Conservation (phyloP, 2,329 filamentous ascomycete species). For the Fusarium equiseti region DNA sequence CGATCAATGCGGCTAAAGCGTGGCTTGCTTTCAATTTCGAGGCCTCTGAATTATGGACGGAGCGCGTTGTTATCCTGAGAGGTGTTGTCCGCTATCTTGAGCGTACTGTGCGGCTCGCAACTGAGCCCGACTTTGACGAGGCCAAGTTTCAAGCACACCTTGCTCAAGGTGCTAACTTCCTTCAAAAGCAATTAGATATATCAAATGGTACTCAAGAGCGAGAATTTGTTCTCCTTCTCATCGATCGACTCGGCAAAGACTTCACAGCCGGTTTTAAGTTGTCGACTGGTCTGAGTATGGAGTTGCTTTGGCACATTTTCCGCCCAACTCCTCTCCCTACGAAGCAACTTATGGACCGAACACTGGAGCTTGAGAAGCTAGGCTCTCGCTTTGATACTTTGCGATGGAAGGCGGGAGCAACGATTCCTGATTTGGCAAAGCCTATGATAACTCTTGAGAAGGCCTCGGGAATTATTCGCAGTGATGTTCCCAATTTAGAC, state of each 20-base stretch:
- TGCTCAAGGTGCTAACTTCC: constrained; percentile 60
- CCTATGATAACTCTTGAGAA: constrained; percentile 67
- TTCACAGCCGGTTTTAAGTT: constrained; percentile 80
- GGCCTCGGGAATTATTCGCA: constrained; percentile 67
- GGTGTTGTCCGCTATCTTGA: constrained; percentile 66
- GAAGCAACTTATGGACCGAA: constrained; percentile 58
- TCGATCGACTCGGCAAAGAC: constrained; percentile 60
- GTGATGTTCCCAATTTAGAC: constrained; percentile 55
- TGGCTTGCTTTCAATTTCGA: constrained; percentile 56
- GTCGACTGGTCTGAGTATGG: constrained; percentile 82
- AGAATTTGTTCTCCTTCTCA: constrained; percentile 56
- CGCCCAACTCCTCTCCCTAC: constrained; percentile 71
- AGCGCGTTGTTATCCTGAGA: constrained; percentile 51
- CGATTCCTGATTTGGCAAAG: constrained; percentile 64
- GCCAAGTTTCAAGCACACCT: constrained; percentile 74
- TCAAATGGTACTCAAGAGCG: constrained; percentile 45
- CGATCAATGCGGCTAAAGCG: constrained; percentile 56
- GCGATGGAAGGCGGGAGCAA: constrained; percentile 68
- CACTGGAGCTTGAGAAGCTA: constrained; percentile 66
- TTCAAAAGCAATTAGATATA: constrained; percentile 52
- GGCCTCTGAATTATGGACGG: constrained; percentile 49
- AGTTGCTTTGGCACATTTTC: constrained; percentile 79
- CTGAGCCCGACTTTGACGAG: constrained; percentile 66
- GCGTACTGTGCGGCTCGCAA: constrained; percentile 64
- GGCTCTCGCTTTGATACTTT: constrained; percentile 71